Base-by-base conservation (phyloP, 2,329 filamentous ascomycete species). In the Chrysosporium keratinophilum region DNA sequence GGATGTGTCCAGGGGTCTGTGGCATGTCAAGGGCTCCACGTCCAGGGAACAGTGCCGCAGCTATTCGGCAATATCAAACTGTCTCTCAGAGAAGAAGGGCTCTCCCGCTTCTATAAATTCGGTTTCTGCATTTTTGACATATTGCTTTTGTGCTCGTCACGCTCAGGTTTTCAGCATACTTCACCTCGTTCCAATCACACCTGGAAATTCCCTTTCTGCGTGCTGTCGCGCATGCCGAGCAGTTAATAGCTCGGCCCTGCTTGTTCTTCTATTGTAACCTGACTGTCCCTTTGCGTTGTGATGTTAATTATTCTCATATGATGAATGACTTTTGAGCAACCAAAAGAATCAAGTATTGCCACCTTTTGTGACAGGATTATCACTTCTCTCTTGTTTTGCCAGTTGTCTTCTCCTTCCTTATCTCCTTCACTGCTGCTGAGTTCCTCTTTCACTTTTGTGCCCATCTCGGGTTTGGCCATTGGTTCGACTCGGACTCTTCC, bases 391-490 rank as follows among this genome's bases (percentile, higher is more conserved):
- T 34, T 37, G 23, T 35, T 44, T 51, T 39, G 20, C 15, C 23
- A n/a, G 40, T 37, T 44, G 33, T 44, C 31, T 11, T 37, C 42
- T 45, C 41, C 37, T 43, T 43, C 48, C 41, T 52, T 40, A 10
- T 33, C 5, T 10, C 15, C 23, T 14, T 34, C 33, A 46, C 37
- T 15, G 11, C 14, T 15, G 28, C 31, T 17, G 10, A 39, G 2
- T 10, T n/a, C 33, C 28, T 33, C 31, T 23, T 52, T 44, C 41
- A 39, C 40, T 17, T 50, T 23, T 52, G 20, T 35, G 40, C 37
- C 12, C 23, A 17, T 37, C 10, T 52, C 42, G n/a, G n/a, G 31
- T 45, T 31, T 31, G 33, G 41, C 35, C 46, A 40, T 20, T 45
- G 50, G 19, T 34, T 23, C 31, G 17, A 7, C 31, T 12, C 23